Percentiles rank a stretch among this genome's conserved stretches.
These are phyloP conservation scores for Picea sitchensis DNA, from an alignment of 75 land plant species.

Conservation along the genomic window DNA sequence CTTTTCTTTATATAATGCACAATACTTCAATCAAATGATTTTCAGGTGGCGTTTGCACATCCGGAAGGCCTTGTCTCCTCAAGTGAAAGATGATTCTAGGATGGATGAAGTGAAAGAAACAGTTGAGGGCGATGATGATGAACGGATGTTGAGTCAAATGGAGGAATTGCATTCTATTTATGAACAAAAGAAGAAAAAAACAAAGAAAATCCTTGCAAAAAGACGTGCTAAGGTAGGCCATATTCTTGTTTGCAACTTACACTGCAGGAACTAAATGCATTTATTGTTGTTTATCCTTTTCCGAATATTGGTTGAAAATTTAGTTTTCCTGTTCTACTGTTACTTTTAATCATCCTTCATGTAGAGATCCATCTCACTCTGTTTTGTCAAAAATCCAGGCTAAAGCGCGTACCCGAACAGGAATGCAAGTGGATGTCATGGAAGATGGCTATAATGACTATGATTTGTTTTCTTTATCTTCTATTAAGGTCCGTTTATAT, in stretches of 20 bases:
- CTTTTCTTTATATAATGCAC: not conserved
- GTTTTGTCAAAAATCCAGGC: slow-evolving; percentile 32
- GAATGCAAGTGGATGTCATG: slow-evolving; percentile 83
- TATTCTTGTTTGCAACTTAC: too few relatives aligned
- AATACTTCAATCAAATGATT: not conserved
- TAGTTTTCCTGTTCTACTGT: not conserved
- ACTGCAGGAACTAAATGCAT: not conserved
- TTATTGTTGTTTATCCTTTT: not conserved
- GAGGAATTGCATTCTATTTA: slow-evolving; percentile 66
- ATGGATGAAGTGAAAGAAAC: slow-evolving; percentile 14
- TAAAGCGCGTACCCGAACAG: slow-evolving; percentile 75
- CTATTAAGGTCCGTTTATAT: too few relatives aligned
- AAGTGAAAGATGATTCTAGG: slow-evolving; percentile 17
- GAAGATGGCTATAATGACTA: slow-evolving; percentile 74
- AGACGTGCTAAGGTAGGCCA: slow-evolving; percentile 82
- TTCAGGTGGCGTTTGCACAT: slow-evolving; percentile 77
- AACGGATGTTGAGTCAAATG: slow-evolving; percentile 73
- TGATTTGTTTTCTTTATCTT: slow-evolving; percentile 73
- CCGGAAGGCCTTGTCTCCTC: slow-evolving; percentile 59
- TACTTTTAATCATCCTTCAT: too few relatives aligned
- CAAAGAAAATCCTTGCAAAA: slow-evolving; percentile 67
- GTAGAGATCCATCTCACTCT: not conserved
- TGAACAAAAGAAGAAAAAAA: slow-evolving; percentile 69
- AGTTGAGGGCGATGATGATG: slow-evolving; percentile 53
- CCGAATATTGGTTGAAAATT: not conserved